These are phyloP conservation scores for Suhomyces kunorum DNA, from an alignment of 1,139 yeast genomes.

Conservation along the genomic window DNA sequence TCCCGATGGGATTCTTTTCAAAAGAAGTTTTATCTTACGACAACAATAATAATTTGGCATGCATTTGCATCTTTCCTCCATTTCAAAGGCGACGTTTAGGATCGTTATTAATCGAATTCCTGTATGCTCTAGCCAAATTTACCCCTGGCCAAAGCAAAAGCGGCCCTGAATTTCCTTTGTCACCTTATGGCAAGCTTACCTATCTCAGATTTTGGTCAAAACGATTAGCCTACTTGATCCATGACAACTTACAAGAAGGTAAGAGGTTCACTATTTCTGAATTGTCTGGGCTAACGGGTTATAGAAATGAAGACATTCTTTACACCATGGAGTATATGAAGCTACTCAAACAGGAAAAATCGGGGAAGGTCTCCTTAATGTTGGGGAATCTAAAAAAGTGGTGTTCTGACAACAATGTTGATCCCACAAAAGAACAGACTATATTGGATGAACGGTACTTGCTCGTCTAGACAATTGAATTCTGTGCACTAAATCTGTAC, in stretches of 20 bases:
- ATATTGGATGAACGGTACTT: constrained; percentile 34
- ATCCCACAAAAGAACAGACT: constrained; percentile 25
- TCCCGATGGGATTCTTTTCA: constrained; percentile 90
- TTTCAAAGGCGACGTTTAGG: constrained; percentile 82
- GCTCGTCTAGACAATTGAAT: constrained; percentile 19
- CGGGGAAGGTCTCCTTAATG: constrained; percentile 19
- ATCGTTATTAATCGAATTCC: constrained; percentile 75
- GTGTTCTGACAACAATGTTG: constrained; percentile 30
- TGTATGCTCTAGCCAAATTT: constrained; percentile 65
- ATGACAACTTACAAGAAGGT: constrained; percentile 15
- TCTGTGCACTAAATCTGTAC: constrained; percentile 3
- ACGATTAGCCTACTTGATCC: constrained; percentile 27
- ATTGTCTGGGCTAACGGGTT: constrained; percentile 63
- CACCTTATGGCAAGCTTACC: constrained; percentile 74
- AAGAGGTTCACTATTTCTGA: constrained; percentile 46
- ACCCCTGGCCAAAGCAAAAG: constrained; percentile 56
- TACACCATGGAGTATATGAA: constrained; percentile 64
- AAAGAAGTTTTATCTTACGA: constrained; percentile 85
- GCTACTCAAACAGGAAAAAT: constrained; percentile 35
- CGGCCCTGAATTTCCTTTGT: constrained; percentile 91
- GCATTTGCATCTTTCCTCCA: constrained; percentile 90
- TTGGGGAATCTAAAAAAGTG: constrained; percentile 30
- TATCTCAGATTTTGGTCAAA: constrained; percentile 80
- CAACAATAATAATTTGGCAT: constrained; percentile 77
- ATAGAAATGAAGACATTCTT: constrained; percentile 68